phyloP scores from a whole-genome alignment of 139 green algal genomes.

The Pycnococcus provasolii region DNA sequence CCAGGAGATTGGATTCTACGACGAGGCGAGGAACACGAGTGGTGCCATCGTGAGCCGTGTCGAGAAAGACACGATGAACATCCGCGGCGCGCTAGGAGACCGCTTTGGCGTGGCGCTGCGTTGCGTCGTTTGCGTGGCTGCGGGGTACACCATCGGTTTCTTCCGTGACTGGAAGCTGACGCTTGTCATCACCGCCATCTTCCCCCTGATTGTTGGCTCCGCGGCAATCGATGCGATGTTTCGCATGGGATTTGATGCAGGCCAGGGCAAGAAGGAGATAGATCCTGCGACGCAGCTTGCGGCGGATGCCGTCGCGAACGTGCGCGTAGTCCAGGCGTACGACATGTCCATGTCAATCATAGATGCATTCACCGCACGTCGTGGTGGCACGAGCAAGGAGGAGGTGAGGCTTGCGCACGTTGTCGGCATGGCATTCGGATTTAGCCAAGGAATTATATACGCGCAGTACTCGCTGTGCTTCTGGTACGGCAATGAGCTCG shows the following conservation, averaged over 20 bases:
- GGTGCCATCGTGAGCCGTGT: slow-evolving; percentile 46
- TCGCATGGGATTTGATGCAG: slow-evolving; percentile 37
- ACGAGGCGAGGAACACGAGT: slow-evolving; percentile 42
- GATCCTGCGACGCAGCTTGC: background rate
- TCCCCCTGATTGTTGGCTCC: slow-evolving; percentile 50
- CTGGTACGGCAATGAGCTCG: slow-evolving; percentile 44
- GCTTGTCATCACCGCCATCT: slow-evolving; percentile 64
- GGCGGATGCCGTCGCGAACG: background rate
- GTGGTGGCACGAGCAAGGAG: background rate
- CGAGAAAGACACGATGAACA: slow-evolving; percentile 59
- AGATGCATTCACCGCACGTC: background rate
- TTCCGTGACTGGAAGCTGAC: slow-evolving; percentile 61
- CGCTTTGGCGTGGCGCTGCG: too few species aligned
- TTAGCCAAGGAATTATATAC: background rate
- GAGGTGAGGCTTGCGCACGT: background rate
- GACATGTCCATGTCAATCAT: too few species aligned
- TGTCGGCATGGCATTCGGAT: background rate
- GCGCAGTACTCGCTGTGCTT: background rate
- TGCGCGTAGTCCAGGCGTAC: background rate
- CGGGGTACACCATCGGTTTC: slow-evolving; percentile 56
- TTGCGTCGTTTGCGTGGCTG: background rate
- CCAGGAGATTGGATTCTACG: slow-evolving; percentile 73
- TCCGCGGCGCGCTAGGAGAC: slow-evolving; percentile 30
- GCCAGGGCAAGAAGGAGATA: slow-evolving; percentile 30
- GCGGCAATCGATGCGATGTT: background rate